Evolutionary conservation across 2,329 filamentous ascomycete genomes (phyloP).

Genomic region (Ophiostoma himal-ulmi): DNA sequence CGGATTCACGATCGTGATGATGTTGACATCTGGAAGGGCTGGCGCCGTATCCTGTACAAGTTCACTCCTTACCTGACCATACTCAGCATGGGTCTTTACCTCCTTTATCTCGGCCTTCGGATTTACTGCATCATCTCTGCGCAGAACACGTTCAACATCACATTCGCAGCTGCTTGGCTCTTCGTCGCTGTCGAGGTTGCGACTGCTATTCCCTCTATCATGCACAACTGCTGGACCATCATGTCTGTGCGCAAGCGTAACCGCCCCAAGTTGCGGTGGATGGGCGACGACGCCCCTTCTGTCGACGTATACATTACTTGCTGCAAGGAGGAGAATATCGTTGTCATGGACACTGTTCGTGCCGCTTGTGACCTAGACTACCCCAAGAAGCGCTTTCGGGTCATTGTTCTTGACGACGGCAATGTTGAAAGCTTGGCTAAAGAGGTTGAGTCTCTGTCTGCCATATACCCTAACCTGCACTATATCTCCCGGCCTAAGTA

Average conservation of each 20-base stretch:
- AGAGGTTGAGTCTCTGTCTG: slow-evolving; percentile 33
- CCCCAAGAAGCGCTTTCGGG: slow-evolving; percentile 46
- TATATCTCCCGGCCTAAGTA: slow-evolving; percentile 49
- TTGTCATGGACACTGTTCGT: slow-evolving; percentile 53
- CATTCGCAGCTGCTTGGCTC: slow-evolving; percentile 49
- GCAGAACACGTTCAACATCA: slow-evolving; percentile 37
- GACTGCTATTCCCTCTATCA: slow-evolving; percentile 26
- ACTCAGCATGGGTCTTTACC: slow-evolving; percentile 40
- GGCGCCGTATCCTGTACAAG: slow-evolving; percentile 38
- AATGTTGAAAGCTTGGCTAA: slow-evolving; percentile 38
- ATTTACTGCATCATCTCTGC: slow-evolving; percentile 49
- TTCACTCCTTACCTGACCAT: slow-evolving; percentile 38
- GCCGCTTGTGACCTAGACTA: slow-evolving; percentile 52
- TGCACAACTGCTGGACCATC: slow-evolving; percentile 28
- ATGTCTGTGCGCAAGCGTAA: slow-evolving; percentile 26
- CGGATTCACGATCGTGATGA: slow-evolving; percentile 42
- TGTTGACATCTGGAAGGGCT: slow-evolving; percentile 41
- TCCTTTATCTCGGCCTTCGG: slow-evolving; percentile 46
- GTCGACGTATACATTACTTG: slow-evolving; percentile 54
- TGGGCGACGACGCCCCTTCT: slow-evolving; percentile 44
- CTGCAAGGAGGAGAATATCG: slow-evolving; percentile 51
- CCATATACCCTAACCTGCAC: slow-evolving; percentile 44
- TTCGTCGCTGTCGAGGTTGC: slow-evolving; percentile 28
- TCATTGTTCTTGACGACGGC: slow-evolving; percentile 53
- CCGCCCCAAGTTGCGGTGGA: slow-evolving; percentile 49